Conservation (phyloP, 1,284 basidiomycete genomes). For the Cryptococcus sp. region DNA sequence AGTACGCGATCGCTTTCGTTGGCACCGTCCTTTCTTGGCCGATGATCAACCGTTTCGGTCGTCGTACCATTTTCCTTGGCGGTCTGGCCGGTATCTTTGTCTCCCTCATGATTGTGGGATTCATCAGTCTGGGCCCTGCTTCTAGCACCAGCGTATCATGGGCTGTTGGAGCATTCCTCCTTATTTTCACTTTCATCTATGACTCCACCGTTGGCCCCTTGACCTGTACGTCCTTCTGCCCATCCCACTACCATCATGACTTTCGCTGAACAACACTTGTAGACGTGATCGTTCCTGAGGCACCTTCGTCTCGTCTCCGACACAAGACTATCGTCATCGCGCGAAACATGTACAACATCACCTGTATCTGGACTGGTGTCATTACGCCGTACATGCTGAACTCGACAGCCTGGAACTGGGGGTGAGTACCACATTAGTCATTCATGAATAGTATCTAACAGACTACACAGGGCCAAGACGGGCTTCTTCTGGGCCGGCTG, state of each 20-base stretch:
- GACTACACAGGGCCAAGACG: slow-evolving; percentile 22
- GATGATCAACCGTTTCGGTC: slow-evolving; percentile 43
- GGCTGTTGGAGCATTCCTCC: slow-evolving; percentile 23
- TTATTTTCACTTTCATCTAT: slow-evolving; percentile 26
- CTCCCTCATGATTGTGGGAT: slow-evolving; percentile 16
- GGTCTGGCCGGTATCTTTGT: slow-evolving; percentile 15
- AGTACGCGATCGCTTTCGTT: slow-evolving; percentile 24
- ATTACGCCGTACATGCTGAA: slow-evolving; percentile 4
- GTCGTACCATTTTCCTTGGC: slow-evolving; percentile 32
- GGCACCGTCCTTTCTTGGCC: slow-evolving; percentile 44
- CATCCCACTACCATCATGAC: no score
- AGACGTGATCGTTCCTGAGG: slow-evolving; percentile 41
- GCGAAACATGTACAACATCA: slow-evolving; percentile 24
- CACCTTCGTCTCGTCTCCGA: slow-evolving; percentile 50
- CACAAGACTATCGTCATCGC: slow-evolving; percentile 55
- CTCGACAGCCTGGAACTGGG: slow-evolving; percentile 5
- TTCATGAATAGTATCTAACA: not conserved
- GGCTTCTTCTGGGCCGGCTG: slow-evolving; percentile 47
- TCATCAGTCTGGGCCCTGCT: slow-evolving; percentile 3
- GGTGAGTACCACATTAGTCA: not conserved
- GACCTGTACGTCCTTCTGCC: not conserved
- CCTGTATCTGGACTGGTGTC: slow-evolving; percentile 10
- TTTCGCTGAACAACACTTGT: not conserved
- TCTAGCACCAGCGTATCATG: slow-evolving; percentile 2
- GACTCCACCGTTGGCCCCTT: slow-evolving; percentile 26